Base-by-base conservation (phyloP, 129 eudicot genomes). In the Pseudognaphalium luteoalbum region DNA sequence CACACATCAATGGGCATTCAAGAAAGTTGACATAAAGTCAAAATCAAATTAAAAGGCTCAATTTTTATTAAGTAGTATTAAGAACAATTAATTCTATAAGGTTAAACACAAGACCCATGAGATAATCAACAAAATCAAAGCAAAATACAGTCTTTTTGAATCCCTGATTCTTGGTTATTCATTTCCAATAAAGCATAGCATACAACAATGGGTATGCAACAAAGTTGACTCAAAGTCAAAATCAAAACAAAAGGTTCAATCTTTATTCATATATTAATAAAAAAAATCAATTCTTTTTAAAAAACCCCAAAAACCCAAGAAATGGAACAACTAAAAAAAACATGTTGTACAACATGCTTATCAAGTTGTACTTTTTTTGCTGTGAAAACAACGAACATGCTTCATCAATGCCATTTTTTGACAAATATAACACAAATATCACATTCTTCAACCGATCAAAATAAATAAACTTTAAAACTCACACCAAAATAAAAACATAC, bases 371-470 rank as follows among this genome's bases (percentile, higher is more conserved):
- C 79, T 39, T 57, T 74, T 71, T 70, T 16, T 66, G 74, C 81
- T 50, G 69, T 35, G 21, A 22, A 66, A 66, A 63, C 72, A 73
- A 19, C 32, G 22, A 68, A 68, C 68, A 73, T 78, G 76, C 83
- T 78, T 72, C 81, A 77, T 60, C 74, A 74, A 69, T 73, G 82
- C 52, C 79, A 37, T 69, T 78, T 74, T 63, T 66, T 25, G 37
- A 39, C 78, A 58, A 72, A 71, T 59, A 64, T 16, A 56, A 60
- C 82, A 77, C 79, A 66, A 73, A 71, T 41, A 72, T 82, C 74
- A 57, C 78, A 82, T 82, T 77, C 71, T 70, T 71, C 74, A 71
- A 77, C 81, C 56, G 65, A 82, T 82, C 85, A 66, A 63, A 59
- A 77, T 77, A 60, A 66, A 32, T 30, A 66, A 57, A 72, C 25